Evolutionary conservation across 2,329 filamentous ascomycete species (phyloP), one percentile per base, ranked within the genome.

Genomic region (Colletotrichum liriopes): DNA sequence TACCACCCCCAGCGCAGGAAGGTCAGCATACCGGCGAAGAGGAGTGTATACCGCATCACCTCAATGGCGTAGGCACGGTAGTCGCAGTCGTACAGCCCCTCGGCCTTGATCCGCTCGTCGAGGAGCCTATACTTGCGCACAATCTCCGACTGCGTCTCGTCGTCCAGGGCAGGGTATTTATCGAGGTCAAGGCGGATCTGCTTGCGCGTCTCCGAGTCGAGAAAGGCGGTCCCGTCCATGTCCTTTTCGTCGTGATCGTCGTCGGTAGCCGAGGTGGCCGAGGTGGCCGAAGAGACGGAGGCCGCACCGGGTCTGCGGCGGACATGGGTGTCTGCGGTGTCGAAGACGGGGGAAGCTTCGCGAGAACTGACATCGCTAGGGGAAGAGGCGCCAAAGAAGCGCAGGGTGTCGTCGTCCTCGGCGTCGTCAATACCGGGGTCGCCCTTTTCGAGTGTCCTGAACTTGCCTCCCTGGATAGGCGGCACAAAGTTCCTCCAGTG

Each of bases 401-500:
- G 71, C 18, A 74, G 51, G 18, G 67, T 35, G 11, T 76, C 70
- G 23, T 73, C 67, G 55, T 74, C 62, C 14, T 77, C 75, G 55
- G 82, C 82, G 43, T 82, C 80, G 55, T 84, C 81, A 9, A 82
- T 80, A 35, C 83, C 79, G 20, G 58, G 75, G 74, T 20, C 80
- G 77, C 29, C 32, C 23, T 67, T 51, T 20, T 65, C 51, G 20
- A 61, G 20, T 1, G 84, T 82, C 75, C 92, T 89, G 81, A 95
- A 97, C 71, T 88, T 87, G 52, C 96, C 96, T 69, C 95, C 95
- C 82, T 98, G 96, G 64, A 98, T 96, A 0, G 96, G 96, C 5
- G 96, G 95, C 8, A 93, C 78, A 79, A 98, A 97, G 81, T 98
- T 98, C 73, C 86, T 85, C 96, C 96, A 99, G 73, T 85, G 86